Evolutionary conservation across 768 basidiomycete species (phyloP).

Genomic region (Pulveroboletus sp.): DNA sequence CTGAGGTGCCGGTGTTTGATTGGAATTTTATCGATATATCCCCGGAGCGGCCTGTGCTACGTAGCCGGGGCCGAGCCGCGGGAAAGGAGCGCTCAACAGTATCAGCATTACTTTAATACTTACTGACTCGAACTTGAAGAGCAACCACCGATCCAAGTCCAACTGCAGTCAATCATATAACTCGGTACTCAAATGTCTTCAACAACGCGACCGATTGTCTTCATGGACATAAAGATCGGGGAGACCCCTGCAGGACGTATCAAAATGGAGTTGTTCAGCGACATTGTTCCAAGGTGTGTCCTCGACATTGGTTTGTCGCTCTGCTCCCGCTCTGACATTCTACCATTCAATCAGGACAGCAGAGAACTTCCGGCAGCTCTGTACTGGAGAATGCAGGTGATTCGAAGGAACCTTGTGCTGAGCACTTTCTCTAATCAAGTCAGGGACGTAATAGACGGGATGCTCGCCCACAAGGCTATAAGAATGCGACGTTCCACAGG

Average conservation of each 20-base stretch:
- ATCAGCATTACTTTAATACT: no score
- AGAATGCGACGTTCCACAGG: conserved; percentile 90
- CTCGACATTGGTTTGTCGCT: neutral
- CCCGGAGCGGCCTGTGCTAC: no score
- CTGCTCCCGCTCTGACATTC: neutral
- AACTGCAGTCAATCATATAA: no score
- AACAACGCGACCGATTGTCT: conserved; percentile 78
- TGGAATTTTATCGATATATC: neutral
- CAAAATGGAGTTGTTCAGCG: conserved; percentile 97
- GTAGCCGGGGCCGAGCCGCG: no score
- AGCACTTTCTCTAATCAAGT: conserved; percentile 9
- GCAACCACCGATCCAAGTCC: no score
- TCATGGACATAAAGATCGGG: conserved; percentile 96
- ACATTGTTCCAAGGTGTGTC: conserved; percentile 88
- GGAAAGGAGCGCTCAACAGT: no score
- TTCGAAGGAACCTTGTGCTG: conserved; percentile 11
- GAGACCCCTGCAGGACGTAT: conserved; percentile 93
- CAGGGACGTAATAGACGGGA: conserved; percentile 38
- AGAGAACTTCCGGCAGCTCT: conserved; percentile 96
- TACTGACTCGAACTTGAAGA: no score
- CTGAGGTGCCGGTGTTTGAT: no score
- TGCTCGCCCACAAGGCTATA: conserved; percentile 86
- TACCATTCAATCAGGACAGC: conserved; percentile 61
- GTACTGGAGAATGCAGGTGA: conserved; percentile 94
- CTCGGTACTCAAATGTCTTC: conserved; percentile 42